Base-by-base conservation (phyloP, 257 asterid genomes). In the Plantago ovata region DNA sequence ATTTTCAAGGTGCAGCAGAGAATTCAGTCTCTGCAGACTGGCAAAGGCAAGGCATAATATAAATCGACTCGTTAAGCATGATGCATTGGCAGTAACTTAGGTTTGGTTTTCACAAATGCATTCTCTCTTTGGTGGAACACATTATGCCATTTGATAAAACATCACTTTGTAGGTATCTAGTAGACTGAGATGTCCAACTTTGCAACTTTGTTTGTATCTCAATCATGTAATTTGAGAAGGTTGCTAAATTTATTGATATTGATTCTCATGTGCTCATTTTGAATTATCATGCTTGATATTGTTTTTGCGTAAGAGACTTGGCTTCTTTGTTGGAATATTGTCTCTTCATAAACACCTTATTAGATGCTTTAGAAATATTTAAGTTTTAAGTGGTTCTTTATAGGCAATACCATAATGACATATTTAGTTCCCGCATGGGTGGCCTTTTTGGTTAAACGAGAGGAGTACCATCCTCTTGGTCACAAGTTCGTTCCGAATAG, bases 11-110 rank as follows among this genome's bases (percentile, higher is more conserved):
- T 88, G 63, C 98, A 91, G 68, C 95, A 91, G 73, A 81, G 83
- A 82, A 74, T 87, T 41, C 94, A 87, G 66, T 71, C 95, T 16
- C 63, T 79, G 69, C 95, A 83, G 72, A 88, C 96, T 40, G 93
- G 98, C 41, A 91, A 87, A 70, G 87, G 70, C 74, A 91, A 91
- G 79, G 86, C 94, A 48, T 81, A 52, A 73, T 46, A 53, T 57
- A 62, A 58, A 28, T 16, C 13, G 65, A 41, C 55, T 56, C 54
- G 40, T 60, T 45, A 59, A 49, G 46, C 62, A 53, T 60, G 58
- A 40, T 58, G 62, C 61, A 57, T 52, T 57, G 44, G 45, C 67
- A 21, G 52, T 33, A 44, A 56, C 62, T 64, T 60, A 28, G 22
- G 68, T 46, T 60, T 24, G 32, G 39, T 49, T 41, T 54, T 62